Base-by-base conservation (phyloP, 164 flowering plant genomes). In the Nymphaea thermarum region DNA sequence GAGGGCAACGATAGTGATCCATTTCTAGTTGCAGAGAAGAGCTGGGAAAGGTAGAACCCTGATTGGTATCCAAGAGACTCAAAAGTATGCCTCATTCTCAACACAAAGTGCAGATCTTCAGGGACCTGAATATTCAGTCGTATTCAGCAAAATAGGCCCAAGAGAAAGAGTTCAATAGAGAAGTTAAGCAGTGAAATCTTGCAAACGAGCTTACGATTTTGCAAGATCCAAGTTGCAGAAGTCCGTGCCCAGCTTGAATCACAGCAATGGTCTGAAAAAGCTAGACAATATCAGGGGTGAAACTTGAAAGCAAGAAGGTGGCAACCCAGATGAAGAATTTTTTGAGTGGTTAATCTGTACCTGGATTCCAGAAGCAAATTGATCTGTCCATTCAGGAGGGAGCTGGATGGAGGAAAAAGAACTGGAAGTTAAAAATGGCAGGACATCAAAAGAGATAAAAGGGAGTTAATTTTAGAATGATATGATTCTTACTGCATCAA, bases 191-290 rank as follows among this genome's bases (percentile, higher is more conserved):
- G 4, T 42, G 11, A n/a, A 70, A 18, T 65, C 3, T 12, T 15
- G 44, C 59, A 43, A 65, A 3, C n/a, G 25, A 72, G 80, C 96
- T 86, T 75, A 94, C 99, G 83, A 90, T 94, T 85, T 90, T 91
- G 92, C 96, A 91, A 44, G 99, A 94, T 59, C 98, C 99, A 70
- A 94, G 76, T 68, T 94, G 99, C 36, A 94, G 85, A 72, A 94
- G 99, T 53, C 99, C 99, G 83, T 94, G 96, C 12, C 98, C 98
- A 78, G 99, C 99, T 88, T 94, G 99, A 81, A 94, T 94, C 47
- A 94, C 99, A 78, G 99, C 98, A 68, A 92, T 88, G 16, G 99
- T 94, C 99, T 94, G 78, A 47, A 11, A 61, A n/a, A 61, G 12
- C 10, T 25, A 3, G 16, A 61, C 6, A n/a, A 25, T 4, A 25